Conservation (phyloP, 2,329 filamentous ascomycete genomes). For the Cyanodermella asteris region DNA sequence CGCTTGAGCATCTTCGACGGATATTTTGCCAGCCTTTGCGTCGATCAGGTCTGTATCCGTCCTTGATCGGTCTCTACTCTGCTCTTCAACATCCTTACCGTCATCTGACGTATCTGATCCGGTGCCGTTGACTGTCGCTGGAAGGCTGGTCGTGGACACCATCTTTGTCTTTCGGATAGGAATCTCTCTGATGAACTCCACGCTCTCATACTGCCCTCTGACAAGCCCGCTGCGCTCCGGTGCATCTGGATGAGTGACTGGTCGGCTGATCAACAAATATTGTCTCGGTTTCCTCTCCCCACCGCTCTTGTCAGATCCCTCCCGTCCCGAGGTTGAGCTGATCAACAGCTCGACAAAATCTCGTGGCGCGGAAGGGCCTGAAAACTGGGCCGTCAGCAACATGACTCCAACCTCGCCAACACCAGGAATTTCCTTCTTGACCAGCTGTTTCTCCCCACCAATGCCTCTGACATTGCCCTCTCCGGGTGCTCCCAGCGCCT, state of each 20-base stretch:
- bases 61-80: no score
- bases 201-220: conserved; percentile 69
- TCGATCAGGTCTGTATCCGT: no score
- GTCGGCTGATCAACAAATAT: conserved; percentile 74
- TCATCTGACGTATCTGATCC: conserved; percentile 12
- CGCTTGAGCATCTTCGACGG: no score
- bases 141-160: conserved; percentile 25
- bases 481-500: conserved; percentile 45
- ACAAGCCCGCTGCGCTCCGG: conserved; percentile 52
- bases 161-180: conserved; percentile 29
- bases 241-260: conserved; percentile 54
- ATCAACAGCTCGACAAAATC: conserved; percentile 71
- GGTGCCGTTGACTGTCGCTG: conserved; percentile 13
- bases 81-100: no score
- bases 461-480: conserved; percentile 64
- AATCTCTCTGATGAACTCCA: conserved; percentile 76
- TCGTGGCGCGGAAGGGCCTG: conserved; percentile 64
- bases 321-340: conserved; percentile 32
- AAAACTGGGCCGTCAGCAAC: conserved; percentile 51
- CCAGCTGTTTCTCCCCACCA: conserved; percentile 55
- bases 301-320: no score
- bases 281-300: conserved; percentile 31
- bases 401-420: conserved; percentile 42
- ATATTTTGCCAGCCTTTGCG: conserved; percentile 1
- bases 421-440: conserved; percentile 35